Percentiles rank a stretch among this genome's conserved stretches.
Evolutionary conservation across 1,139 yeast species (phyloP).

Genomic region (Protomyces macrosporus): DNA sequence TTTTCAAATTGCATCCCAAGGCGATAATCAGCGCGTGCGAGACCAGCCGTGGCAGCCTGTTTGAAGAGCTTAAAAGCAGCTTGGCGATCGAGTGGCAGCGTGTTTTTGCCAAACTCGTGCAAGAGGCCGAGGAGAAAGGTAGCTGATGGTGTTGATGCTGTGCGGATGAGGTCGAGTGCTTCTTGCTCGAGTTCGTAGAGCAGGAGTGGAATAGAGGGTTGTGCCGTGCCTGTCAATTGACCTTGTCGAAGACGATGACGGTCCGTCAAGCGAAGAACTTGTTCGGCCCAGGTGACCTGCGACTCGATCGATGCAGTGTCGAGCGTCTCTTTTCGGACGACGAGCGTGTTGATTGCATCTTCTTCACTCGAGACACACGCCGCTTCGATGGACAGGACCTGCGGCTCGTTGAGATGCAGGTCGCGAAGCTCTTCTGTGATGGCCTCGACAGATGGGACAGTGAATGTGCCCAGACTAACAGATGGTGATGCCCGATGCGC

Average conservation of each 20-base stretch:
- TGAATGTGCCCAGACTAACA: too few species aligned
- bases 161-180: background rate
- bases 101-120: slow-evolving; percentile 17
- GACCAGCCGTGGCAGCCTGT: slow-evolving; percentile 13
- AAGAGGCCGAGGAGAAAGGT: background rate
- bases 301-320: background rate
- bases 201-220: background rate
- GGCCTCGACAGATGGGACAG: background rate
- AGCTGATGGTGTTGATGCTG: background rate
- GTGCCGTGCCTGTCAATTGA: background rate
- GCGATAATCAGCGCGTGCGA: slow-evolving; percentile 23
- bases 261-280: slow-evolving; percentile 11
- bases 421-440: background rate
- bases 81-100: slow-evolving; percentile 2
- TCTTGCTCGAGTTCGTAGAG: slow-evolving; percentile 12
- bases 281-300: slow-evolving; percentile 12
- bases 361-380: background rate
- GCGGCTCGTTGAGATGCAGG: background rate
- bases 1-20: slow-evolving; percentile 34
- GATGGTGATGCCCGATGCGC: too few species aligned
- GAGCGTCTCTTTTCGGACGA: background rate
- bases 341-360: background rate
- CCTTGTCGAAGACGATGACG: slow-evolving; percentile 8
- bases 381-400: background rate
- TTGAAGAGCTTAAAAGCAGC: slow-evolving; percentile 15